Evolutionary conservation across 768 basidiomycete genomes (phyloP).

Genomic region (Suillus decipiens): DNA sequence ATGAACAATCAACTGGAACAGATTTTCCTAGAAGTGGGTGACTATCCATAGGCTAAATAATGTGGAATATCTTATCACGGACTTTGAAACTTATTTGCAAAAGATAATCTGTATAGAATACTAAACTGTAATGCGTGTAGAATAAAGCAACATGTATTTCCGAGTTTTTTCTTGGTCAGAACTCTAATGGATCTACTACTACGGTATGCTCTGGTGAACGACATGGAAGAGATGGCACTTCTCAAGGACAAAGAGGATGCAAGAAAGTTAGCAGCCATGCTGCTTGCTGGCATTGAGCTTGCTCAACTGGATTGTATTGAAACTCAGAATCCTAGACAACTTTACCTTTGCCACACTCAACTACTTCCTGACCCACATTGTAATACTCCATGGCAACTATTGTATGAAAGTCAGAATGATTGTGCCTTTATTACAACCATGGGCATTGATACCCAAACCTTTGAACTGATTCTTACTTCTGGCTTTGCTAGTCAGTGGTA

Average conservation of each 20-base stretch:
- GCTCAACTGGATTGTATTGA: not conserved
- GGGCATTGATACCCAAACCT: constrained; percentile 41
- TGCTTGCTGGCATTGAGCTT: not conserved
- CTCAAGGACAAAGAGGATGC: not conserved
- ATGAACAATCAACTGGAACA: too few relatives aligned
- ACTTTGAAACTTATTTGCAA: too few relatives aligned
- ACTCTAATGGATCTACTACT: not conserved
- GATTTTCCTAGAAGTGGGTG: not conserved
- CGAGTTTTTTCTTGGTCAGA: not conserved
- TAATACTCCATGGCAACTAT: too few relatives aligned
- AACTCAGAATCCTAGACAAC: not conserved
- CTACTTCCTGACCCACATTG: too few relatives aligned
- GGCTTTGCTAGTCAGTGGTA: constrained; percentile 32
- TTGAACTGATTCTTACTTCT: constrained; percentile 31
- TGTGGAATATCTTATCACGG: too few relatives aligned
- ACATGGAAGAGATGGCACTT: not conserved
- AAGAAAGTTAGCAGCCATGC: not conserved
- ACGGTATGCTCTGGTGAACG: not conserved
- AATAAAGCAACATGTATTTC: too few relatives aligned
- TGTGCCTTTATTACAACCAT: constrained; percentile 47
- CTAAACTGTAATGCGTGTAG: too few relatives aligned
- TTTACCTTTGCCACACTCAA: not conserved
- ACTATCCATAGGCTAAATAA: not conserved
- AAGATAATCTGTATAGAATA: too few relatives aligned
- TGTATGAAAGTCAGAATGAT: constrained; percentile 35